These are phyloP conservation scores for Stipa capillata DNA, from an alignment of 176 grass and related monocot species.

Conservation along the genomic window DNA sequence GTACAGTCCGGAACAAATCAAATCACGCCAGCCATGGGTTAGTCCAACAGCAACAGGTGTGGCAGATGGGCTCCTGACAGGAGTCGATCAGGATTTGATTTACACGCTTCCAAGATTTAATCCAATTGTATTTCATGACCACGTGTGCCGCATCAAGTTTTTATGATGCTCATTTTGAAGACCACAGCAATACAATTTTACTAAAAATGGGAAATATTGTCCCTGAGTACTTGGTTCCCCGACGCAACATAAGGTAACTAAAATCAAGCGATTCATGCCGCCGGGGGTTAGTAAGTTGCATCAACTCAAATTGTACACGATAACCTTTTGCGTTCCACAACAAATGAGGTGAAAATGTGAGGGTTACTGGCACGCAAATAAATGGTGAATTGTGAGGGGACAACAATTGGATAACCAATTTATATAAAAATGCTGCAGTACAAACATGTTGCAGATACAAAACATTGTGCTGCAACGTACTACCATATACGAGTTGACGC, in stretches of 20 bases:
- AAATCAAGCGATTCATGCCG: no score
- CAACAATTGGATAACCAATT: no score
- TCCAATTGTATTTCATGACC: background rate
- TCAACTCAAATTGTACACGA: no score
- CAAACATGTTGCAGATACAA: background rate
- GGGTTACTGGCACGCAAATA: no score
- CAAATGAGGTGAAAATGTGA: no score
- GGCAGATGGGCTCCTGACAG: background rate
- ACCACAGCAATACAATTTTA: no score
- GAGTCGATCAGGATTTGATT: background rate
- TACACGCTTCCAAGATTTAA: background rate
- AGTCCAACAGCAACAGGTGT: background rate
- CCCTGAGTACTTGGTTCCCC: background rate
- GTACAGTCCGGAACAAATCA: background rate
- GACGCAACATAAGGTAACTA: no score
- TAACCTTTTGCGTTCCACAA: no score
- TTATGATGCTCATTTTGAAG: no score
- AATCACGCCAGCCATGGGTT: background rate
- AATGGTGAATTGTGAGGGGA: no score
- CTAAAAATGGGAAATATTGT: background rate
- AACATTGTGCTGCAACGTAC: background rate
- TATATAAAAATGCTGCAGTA: background rate
- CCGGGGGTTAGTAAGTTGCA: no score
- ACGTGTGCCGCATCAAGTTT: background rate
- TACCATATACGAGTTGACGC: background rate